Conservation (phyloP, 139 green algal species). For the Chlorella sp. region DNA sequence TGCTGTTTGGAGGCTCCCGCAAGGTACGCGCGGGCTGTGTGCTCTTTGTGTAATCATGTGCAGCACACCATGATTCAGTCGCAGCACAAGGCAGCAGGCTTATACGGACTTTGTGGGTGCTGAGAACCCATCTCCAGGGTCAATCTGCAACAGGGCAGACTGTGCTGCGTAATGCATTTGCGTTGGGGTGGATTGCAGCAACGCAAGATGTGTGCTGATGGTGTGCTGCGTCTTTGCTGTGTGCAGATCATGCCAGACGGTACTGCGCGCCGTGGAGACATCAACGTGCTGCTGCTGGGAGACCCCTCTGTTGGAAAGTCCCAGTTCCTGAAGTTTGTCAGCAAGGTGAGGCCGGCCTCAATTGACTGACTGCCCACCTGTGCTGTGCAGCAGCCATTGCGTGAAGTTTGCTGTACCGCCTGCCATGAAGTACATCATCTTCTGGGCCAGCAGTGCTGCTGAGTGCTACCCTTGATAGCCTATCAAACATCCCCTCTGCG, state of each 20-base stretch:
- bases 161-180: background rate
- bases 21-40: slow-evolving; percentile 72
- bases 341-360: slow-evolving; percentile 7
- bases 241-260: slow-evolving; percentile 78
- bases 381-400: background rate
- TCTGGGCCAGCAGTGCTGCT: too few relatives aligned
- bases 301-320: slow-evolving; percentile 97
- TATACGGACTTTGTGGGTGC: background rate
- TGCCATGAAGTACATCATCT: too few relatives aligned
- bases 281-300: slow-evolving; percentile 97
- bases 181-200: too few relatives aligned
- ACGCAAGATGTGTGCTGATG: background rate
- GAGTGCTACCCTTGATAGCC: too few relatives aligned
- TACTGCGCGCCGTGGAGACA: slow-evolving; percentile 85
- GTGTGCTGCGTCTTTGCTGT: background rate
- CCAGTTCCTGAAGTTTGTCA: slow-evolving; percentile 96
- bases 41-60: too few relatives aligned
- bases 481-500: too few relatives aligned
- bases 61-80: too few relatives aligned
- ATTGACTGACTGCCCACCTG: background rate
- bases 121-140: background rate
- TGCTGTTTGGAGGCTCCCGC: slow-evolving; percentile 91
- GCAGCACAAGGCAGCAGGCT: background rate
- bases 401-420: too few relatives aligned
- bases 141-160: background rate